Evolutionary conservation across 805 yeast species (phyloP), one percentile per base, ranked within the genome.

Genomic region (Wickerhamomyces chaumierensis): DNA sequence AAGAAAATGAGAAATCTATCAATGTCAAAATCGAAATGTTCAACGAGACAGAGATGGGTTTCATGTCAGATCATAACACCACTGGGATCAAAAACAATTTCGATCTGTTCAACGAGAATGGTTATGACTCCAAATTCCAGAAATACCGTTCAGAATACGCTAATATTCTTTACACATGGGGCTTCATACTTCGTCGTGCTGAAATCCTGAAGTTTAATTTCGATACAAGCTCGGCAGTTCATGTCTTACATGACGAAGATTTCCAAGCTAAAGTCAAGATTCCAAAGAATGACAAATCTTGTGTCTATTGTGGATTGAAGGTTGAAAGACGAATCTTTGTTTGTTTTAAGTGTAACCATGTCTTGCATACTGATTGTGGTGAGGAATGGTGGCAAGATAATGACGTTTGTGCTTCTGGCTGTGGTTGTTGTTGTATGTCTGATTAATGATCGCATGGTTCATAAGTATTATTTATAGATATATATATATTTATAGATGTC

Each of bases 311-410:
- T 59, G 71, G 71, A 14, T 59, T 78, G 43, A 62, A 72, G 23
- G 77, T 81, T 1, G 61, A 65, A 2, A 77, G 78, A 43, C 62
- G 81, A 44, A 65, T 81, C 23, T 75, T 78, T 23, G 69, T 74
- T 0, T 88, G 97, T 52, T 68, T 73, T 5, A 63, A 63, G 20
- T 88, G 97, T 58, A 81, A 76, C 40, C 96, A 90, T 58, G 65
- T 83, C 3, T 51, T 82, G 47, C 97, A 88, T 54, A 71, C 84
- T 3, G 63, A 65, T 18, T 88, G 97, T 62, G 92, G 94, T 0
- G 59, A 68, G 16, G 69, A 69, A 37, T 88, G 97, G 96, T 86
- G 94, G 85, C 58, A 59, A 7, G 48, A 55, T 1, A 60, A 64
- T 41, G 46, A 46, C 0, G 82, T 80, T 48, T 85, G 95, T 57